Evolutionary conservation across 805 yeast genomes (phyloP), one percentile per base, ranked within the genome.

Genomic region (Kodamaea leandrae): DNA sequence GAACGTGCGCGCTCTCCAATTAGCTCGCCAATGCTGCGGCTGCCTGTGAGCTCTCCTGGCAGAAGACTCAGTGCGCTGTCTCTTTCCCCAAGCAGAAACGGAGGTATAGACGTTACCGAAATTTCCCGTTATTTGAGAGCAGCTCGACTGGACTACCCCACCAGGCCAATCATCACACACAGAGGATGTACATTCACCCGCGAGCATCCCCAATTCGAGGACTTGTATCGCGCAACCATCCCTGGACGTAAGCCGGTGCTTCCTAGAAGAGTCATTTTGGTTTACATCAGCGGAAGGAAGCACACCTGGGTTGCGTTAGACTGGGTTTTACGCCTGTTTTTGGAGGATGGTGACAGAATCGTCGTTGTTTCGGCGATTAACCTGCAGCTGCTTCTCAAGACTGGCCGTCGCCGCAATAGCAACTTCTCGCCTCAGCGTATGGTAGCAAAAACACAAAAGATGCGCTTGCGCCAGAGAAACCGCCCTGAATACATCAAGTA

Each of bases 241-340:
- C 48, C 55, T 24, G 54, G 59, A 14, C 46, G 50, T 19, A 48
- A 48, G 12, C 74, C 77, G 0, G 67, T 72, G 0, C 57, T 78
- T 33, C 79, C 80, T 0, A 65, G 68, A 27, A 66, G 89, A 51
- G 72, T 74, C 1, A 66, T 84, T 4, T 54, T 85, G 55, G 79
- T 82, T 20, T 83, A 83, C 54, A 66, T 86, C 21, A 71, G 81
- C 49, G 95, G 88, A 2, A 65, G 91, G 44, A 71, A 66, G 41
- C 91, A 85, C 63, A 82, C 93, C 0, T 86, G 95, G 95, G 87
- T 83, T 8, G 80, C 88, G 1, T 59, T 86, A 19, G 95, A 86
- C 57, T 86, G 86, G 82, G 65, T 78, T 5, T 60, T 84, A 40
- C 68, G 68, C 35, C 63, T 69, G 30, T 61, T 82, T 9, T 59